These are phyloP conservation scores for Melocanna baccifera DNA, from an alignment of 176 grass and related monocot species.

Conservation along the genomic window DNA sequence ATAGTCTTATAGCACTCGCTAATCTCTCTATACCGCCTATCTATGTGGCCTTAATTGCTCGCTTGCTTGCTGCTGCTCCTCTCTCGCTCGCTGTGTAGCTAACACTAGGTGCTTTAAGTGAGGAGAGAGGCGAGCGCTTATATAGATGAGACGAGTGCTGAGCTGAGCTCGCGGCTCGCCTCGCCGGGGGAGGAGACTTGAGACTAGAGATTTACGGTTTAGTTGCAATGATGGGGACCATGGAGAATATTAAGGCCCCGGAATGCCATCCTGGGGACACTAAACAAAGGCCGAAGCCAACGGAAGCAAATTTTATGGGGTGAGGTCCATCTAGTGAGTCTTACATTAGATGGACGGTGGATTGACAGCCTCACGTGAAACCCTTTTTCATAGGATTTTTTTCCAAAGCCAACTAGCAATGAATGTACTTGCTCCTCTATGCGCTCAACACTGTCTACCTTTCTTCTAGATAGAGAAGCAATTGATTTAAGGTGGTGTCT, in stretches of 20 bases:
- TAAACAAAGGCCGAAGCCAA: neutral
- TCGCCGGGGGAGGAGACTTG: neutral
- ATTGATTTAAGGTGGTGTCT: too few species aligned
- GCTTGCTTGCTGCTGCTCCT: neutral
- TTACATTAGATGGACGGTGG: too few species aligned
- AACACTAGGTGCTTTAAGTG: conserved; percentile 44
- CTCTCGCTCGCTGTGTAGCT: neutral
- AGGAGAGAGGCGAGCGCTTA: conserved; percentile 38
- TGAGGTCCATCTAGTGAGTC: too few species aligned
- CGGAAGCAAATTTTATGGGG: too few species aligned
- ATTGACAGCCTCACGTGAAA: too few species aligned
- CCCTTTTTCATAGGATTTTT: too few species aligned
- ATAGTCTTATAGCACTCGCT: neutral
- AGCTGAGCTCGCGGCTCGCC: neutral
- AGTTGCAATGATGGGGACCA: conserved; percentile 33
- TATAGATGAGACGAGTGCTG: conserved; percentile 31
- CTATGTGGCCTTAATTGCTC: conserved; percentile 22
- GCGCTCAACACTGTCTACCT: neutral
- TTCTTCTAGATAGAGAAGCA: neutral
- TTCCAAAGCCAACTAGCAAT: neutral
- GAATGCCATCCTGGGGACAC: neutral
- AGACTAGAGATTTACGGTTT: neutral
- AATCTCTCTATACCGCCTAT: neutral
- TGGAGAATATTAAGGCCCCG: conserved; percentile 18
- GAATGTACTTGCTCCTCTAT: neutral